Evolutionary conservation across 352 stramenopile genomes (phyloP), one percentile per base, ranked within the genome.

Genomic region (Phytophthora hybrid): DNA sequence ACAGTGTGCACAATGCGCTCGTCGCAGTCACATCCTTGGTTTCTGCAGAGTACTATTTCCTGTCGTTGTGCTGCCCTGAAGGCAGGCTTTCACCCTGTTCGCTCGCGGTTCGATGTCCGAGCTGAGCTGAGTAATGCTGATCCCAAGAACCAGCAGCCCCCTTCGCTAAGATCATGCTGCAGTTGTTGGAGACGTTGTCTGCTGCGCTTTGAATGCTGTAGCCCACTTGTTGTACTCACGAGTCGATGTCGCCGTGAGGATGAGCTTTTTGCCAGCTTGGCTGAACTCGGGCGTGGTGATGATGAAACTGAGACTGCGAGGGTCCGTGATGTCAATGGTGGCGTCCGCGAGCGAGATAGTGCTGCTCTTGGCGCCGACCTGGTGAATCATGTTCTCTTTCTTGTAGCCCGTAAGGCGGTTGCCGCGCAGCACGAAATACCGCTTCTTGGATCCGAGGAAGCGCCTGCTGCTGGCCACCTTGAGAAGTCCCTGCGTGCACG

Each of bases 201-300:
- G 70, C 59, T 93, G 66, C 13, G 72, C 77, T 59, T 87, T 88
- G 39, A 95, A 78, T 41, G 87, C 87, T 14, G 81, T 82, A 53
- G 89, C 79, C 89, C 89, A 96, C 65, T 96, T 96, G 74, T 96
- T 96, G 73, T 91, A 96, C 69, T 96, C 89, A 41, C 89, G 85
- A 44, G 81, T 79, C 11, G 86, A 93, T 18, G 82, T 84, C 51
- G 89, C 89, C 39, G 85, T 89, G 41, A 96, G 76, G 34, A 90
- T 92, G 46, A 96, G 79, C 52, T 96, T 96, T 69, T 94, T 93
- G 69, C 87, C 87, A 14, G 83, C 74, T 70, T 93, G 84, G 26
- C 61, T 65, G 47, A 93, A 84, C 63, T 94, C 89, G 21, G 88
- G 87, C 47, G 89, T 94, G 21, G 88, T 89, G 49, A 96, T 93